Conservation (phyloP, 2,329 filamentous ascomycete species). For the Cordyceps tenuipes region DNA sequence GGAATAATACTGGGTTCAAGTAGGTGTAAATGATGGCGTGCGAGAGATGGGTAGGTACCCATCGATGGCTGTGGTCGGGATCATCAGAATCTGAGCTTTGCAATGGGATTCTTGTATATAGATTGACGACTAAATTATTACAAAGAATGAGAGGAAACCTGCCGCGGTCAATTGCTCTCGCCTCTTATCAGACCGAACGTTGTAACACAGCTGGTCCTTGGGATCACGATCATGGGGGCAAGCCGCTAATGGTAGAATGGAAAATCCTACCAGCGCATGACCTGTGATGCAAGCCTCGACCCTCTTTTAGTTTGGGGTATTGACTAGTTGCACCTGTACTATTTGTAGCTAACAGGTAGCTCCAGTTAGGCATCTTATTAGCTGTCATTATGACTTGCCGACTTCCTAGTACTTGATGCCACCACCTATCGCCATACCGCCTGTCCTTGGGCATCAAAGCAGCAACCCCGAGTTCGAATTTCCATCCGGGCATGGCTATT, state of each 20-base stretch:
- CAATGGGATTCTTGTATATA: background rate
- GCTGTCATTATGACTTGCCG: too few relatives aligned
- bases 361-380: too few relatives aligned
- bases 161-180: too few relatives aligned
- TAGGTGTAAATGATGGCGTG: background rate
- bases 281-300: slow-evolving; percentile 10
- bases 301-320: slow-evolving; percentile 10
- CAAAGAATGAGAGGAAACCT: background rate
- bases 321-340: too few relatives aligned
- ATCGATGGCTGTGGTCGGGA: background rate
- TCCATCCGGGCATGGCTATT: background rate
- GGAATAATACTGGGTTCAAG: background rate
- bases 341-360: too few relatives aligned
- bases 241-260: background rate
- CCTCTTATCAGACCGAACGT: too few relatives aligned
- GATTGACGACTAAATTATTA: background rate
- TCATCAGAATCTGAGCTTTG: too few relatives aligned
- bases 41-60: background rate
- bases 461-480: background rate
- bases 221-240: background rate
- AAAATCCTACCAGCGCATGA: slow-evolving; percentile 8
- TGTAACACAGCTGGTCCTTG: background rate
- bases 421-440: too few relatives aligned
- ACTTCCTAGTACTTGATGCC: too few relatives aligned
- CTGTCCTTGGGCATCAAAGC: background rate